A percentile compares a stretch with the other conserved stretches of the same genome.
Evolutionary conservation across 1,284 basidiomycete species (phyloP).

Genomic region (Ganoderma meredithae): DNA sequence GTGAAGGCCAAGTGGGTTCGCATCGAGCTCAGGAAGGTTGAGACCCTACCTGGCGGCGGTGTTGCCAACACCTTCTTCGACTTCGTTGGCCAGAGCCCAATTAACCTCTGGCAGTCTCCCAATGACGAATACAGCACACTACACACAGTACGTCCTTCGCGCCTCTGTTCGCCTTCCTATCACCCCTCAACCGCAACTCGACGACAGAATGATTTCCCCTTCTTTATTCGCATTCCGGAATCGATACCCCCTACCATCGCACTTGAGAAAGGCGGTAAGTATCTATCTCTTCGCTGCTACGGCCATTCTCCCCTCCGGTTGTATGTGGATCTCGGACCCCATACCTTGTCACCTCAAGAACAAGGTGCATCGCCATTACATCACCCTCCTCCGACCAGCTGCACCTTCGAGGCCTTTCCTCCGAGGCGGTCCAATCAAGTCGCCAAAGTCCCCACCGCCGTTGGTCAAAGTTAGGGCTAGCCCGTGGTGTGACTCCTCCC

Average conservation of each 20-base stretch:
- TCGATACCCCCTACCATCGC: constrained; percentile 84
- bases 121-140: constrained; percentile 76
- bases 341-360: neutral
- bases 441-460: neutral
- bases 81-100: constrained; percentile 74
- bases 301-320: constrained; percentile 1
- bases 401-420: neutral
- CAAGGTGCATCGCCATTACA: too few relatives aligned
- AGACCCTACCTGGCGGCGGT: constrained; percentile 78
- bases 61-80: constrained; percentile 74
- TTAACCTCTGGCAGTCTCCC: constrained; percentile 70
- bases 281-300: neutral
- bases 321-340: neutral
- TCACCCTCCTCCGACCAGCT: neutral
- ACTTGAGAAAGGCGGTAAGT: constrained; percentile 71
- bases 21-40: constrained; percentile 87
- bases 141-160: constrained; percentile 60
- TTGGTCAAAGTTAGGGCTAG: neutral
- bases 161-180: neutral
- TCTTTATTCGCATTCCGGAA: constrained; percentile 86
- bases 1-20: constrained; percentile 91
- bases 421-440: neutral
- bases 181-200: constrained; percentile 9
- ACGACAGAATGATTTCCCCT: constrained; percentile 74
- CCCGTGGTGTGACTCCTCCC: neutral